These are phyloP conservation scores for Straminergon stramineum DNA, from an alignment of 225 moss, liverwort and hornwort genomes.

Conservation along the genomic window DNA sequence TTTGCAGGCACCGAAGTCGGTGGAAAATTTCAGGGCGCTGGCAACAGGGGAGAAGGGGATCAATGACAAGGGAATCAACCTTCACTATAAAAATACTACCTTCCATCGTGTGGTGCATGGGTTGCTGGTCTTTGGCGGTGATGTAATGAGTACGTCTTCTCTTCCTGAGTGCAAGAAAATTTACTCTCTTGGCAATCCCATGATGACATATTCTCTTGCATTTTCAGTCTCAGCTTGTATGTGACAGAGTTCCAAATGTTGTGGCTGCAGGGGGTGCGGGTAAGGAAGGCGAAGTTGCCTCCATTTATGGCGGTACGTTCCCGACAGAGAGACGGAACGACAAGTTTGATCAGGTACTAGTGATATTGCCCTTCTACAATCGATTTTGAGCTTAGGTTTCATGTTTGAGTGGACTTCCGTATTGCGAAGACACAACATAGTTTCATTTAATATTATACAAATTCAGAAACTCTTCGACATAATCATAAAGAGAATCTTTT, in stretches of 20 bases:
- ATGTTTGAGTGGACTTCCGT: neutral
- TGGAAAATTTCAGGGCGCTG: slow-evolving; percentile 62
- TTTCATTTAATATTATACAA: neutral
- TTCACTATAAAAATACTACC: slow-evolving; percentile 62
- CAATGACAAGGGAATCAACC: slow-evolving; percentile 36
- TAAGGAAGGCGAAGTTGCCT: slow-evolving; percentile 52
- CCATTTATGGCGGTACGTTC: slow-evolving; percentile 54
- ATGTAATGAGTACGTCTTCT: slow-evolving; percentile 40
- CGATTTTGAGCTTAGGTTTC: neutral
- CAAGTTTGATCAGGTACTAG: slow-evolving; percentile 52
- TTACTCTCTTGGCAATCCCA: neutral
- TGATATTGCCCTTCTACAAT: neutral
- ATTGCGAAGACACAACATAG: neutral
- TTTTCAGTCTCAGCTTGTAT: neutral
- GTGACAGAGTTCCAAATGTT: neutral
- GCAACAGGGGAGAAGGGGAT: slow-evolving; percentile 62
- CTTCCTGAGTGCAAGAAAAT: neutral
- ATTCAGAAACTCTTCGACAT: neutral
- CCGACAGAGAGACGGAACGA: slow-evolving; percentile 40
- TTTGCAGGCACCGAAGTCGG: slow-evolving; percentile 59
- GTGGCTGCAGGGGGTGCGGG: slow-evolving; percentile 36
- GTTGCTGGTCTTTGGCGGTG: slow-evolving; percentile 61
- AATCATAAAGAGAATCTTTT: neutral
- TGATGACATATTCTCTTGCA: neutral
- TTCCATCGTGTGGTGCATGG: slow-evolving; percentile 68